Conservation (phyloP, 371 early-diverging fungal species). For the Mucor circinelloides region DNA sequence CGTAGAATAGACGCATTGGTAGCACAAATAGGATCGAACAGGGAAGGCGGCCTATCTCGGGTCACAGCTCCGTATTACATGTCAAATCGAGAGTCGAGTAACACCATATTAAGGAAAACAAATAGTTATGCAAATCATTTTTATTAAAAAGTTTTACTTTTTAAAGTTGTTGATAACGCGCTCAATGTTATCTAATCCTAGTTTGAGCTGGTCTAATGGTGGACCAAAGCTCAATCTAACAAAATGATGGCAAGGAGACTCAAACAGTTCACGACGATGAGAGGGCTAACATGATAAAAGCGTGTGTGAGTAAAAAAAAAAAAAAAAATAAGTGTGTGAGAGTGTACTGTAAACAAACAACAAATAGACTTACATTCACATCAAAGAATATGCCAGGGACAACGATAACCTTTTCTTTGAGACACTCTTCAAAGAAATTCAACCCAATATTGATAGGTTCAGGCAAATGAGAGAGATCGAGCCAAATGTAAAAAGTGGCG, state of each 20-base stretch:
- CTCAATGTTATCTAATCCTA: slow-evolving; percentile 35
- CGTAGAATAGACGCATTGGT: background rate
- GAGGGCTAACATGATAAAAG: slow-evolving; percentile 34
- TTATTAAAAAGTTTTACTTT: background rate
- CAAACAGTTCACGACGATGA: slow-evolving; percentile 54
- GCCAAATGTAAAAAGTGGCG: slow-evolving; percentile 58
- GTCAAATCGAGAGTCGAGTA: background rate
- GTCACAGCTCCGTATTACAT: background rate
- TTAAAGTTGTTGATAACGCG: slow-evolving; percentile 19
- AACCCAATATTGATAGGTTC: slow-evolving; percentile 53
- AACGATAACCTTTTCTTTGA: slow-evolving; percentile 52
- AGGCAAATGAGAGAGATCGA: slow-evolving; percentile 45
- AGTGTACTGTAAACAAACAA: background rate
- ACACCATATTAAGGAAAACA: background rate
- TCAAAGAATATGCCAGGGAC: slow-evolving; percentile 61
- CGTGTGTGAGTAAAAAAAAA: background rate
- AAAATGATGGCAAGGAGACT: slow-evolving; percentile 58
- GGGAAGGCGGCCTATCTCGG: background rate
- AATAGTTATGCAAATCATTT: background rate
- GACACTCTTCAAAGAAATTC: slow-evolving; percentile 54
- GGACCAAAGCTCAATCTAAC: slow-evolving; percentile 57
- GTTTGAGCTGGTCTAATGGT: slow-evolving; percentile 47
- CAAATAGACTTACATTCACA: slow-evolving; percentile 42
- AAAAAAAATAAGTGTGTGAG: background rate
- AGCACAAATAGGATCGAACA: background rate